phyloP scores from a whole-genome alignment of 768 basidiomycete genomes.

The Russula olivacea region DNA sequence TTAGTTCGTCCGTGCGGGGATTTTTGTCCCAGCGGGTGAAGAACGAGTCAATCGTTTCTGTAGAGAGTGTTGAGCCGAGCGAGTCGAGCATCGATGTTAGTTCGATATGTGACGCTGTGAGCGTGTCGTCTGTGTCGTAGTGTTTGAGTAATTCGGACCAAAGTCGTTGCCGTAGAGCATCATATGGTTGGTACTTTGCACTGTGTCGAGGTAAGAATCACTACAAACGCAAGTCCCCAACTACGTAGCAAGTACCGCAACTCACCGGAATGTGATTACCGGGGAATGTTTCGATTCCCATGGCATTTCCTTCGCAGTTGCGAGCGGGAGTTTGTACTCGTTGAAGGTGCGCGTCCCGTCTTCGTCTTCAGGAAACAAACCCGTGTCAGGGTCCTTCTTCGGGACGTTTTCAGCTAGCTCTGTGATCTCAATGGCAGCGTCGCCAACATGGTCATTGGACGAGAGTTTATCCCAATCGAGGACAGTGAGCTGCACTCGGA shows the following conservation, averaged over 20 bases:
- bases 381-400: slow-evolving; percentile 44
- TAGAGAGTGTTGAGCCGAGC: slow-evolving; percentile 85
- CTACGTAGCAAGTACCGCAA: neutral
- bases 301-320: slow-evolving; percentile 51
- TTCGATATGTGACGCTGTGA: slow-evolving; percentile 71
- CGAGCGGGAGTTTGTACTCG: slow-evolving; percentile 61
- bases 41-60: slow-evolving; percentile 73
- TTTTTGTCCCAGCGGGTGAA: slow-evolving; percentile 66
- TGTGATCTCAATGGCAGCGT: slow-evolving; percentile 61
- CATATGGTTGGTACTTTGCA: slow-evolving; percentile 95
- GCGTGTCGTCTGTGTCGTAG: slow-evolving; percentile 84
- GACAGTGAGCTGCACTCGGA: slow-evolving; percentile 72
- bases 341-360: slow-evolving; percentile 60
- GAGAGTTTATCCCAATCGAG: slow-evolving; percentile 96
- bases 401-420: slow-evolving; percentile 52
- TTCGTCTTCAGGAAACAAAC: slow-evolving; percentile 48
- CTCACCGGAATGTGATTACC: slow-evolving; percentile 57
- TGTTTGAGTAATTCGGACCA: slow-evolving; percentile 86
- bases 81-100: slow-evolving; percentile 95
- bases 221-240: neutral
- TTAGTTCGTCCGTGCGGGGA: slow-evolving; percentile 63
- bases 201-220: slow-evolving; percentile 35
- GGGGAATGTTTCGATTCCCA: slow-evolving; percentile 77
- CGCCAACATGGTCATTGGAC: slow-evolving; percentile 85
- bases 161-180: slow-evolving; percentile 81